phyloP scores from a whole-genome alignment of 495 filamentous ascomycete genomes.

The Amniculicola lignicola region DNA sequence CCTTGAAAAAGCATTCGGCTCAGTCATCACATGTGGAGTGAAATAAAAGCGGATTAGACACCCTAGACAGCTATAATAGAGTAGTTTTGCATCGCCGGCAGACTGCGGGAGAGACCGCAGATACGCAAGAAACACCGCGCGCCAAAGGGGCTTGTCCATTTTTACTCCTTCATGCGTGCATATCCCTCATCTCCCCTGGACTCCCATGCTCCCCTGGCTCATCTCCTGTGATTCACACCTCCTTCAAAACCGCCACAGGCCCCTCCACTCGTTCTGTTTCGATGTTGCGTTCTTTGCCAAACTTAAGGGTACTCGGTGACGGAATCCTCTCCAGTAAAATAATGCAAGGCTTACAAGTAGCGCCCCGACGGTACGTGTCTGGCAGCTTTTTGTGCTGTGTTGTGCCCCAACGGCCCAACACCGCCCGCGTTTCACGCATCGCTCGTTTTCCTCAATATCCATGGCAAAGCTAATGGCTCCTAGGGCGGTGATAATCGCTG shows the following conservation, averaged over 20 bases:
- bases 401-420: background rate
- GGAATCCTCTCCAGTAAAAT: background rate
- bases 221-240: background rate
- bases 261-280: slow-evolving; percentile 3
- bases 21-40: too few relatives aligned
- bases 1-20: too few relatives aligned
- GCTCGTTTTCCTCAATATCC: background rate
- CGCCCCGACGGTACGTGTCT: slow-evolving; percentile 15
- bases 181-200: background rate
- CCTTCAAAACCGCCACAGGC: background rate
- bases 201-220: slow-evolving; percentile 5
- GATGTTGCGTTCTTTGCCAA: slow-evolving; percentile 14
- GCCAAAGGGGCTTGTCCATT: background rate
- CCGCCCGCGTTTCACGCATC: background rate
- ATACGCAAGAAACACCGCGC: background rate
- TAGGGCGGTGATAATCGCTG: slow-evolving; percentile 14
- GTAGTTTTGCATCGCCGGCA: too few relatives aligned
- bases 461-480: background rate
- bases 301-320: slow-evolving; percentile 7
- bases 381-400: background rate
- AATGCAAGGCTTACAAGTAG: slow-evolving; percentile 19
- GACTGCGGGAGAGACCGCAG: too few relatives aligned
- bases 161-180: slow-evolving; percentile 3
- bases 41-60: too few relatives aligned
- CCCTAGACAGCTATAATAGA: too few relatives aligned